Evolutionary conservation across 208 protist genomes (phyloP), one percentile per base, ranked within the genome.

Genomic region (Naegleria gruberi): DNA sequence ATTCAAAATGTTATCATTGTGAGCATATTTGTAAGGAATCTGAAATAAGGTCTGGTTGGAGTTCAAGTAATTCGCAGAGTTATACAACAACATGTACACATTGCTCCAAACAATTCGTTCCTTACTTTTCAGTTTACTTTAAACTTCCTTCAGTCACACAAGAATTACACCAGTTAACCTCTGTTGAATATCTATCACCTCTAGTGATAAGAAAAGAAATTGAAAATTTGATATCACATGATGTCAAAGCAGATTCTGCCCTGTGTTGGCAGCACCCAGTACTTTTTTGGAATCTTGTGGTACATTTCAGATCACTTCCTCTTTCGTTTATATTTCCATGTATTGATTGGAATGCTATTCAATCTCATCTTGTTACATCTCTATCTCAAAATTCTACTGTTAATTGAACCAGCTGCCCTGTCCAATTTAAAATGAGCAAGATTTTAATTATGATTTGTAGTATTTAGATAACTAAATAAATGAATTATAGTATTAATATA

Each of bases 271-370:
- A 81, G 7, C 88, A 90, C 81, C 88, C 88, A 19, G 12, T 86
- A 8, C 23, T 90, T 6, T 90, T 90, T 43, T 90, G 88, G 88
- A 90, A 90, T 26, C 4, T 90, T 7, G 81, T 90, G 15, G 7
- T 65, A 30, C 88, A 90, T 84, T 90, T 90, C 46, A 23, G 51
- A 90, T 19, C 30, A 1, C 42, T 90, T 1, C 88, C 88, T 30
- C n/a, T 90, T 0, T 81, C 37, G 7, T 81, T 90, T 86, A 23
- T 90, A 30, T 43, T 90, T 7, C 88, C 88, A 19, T 30, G n/a
- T 6, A 44, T 90, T 65, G 51, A 90, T 23, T 90, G 88, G 88
- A 86, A 26, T 37, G 51, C 15, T 10, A 23, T 65, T 3, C 15
- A 30, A 30, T 30, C 51, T 65, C 51, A 65, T 65, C 6, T 65